Percentiles rank a stretch among this genome's conserved stretches.
phyloP scores from a whole-genome alignment of 768 basidiomycete species.

The Coprinopsis marcescibilis region DNA sequence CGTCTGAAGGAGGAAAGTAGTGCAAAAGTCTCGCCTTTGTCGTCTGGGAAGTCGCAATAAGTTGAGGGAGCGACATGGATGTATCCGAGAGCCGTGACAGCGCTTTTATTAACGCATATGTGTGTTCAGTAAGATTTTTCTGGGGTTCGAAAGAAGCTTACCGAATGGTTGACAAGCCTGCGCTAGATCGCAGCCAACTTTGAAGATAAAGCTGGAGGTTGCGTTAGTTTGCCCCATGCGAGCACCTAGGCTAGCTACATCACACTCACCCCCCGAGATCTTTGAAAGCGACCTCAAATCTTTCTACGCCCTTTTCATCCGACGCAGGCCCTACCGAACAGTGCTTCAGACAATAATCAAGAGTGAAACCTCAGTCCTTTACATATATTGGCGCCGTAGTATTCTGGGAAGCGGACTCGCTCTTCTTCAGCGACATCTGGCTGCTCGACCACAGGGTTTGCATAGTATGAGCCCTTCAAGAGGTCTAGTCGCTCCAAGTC shows the following conservation, averaged over 20 bases:
- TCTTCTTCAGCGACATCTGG: slow-evolving; percentile 56
- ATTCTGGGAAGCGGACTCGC: slow-evolving; percentile 63
- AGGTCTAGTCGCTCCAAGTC: slow-evolving; percentile 42
- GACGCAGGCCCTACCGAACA: slow-evolving; percentile 50
- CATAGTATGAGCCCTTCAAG: slow-evolving; percentile 93
- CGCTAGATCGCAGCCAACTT: slow-evolving; percentile 78
- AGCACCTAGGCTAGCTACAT: no score
- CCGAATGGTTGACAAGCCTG: slow-evolving; percentile 90
- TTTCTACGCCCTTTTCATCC: slow-evolving; percentile 57
- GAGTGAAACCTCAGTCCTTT: slow-evolving; percentile 8
- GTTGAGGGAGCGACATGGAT: slow-evolving; percentile 58
- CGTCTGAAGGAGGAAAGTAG: slow-evolving; percentile 84
- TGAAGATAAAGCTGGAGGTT: slow-evolving; percentile 61
- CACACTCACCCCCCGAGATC: slow-evolving; percentile 57
- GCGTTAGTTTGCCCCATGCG: background rate
- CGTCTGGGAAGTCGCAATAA: slow-evolving; percentile 75
- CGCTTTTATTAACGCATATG: slow-evolving; percentile 32
- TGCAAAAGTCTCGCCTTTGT: slow-evolving; percentile 94
- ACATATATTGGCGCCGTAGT: slow-evolving; percentile 90
- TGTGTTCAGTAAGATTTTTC: slow-evolving; percentile 6
- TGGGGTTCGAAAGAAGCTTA: no score
- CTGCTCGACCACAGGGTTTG: slow-evolving; percentile 69
- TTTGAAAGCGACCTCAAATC: slow-evolving; percentile 87
- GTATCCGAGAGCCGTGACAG: slow-evolving; percentile 60
- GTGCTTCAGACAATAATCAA: background rate